Base-by-base conservation (phyloP, 768 basidiomycete species). In the Phlebiopsis gigantea region DNA sequence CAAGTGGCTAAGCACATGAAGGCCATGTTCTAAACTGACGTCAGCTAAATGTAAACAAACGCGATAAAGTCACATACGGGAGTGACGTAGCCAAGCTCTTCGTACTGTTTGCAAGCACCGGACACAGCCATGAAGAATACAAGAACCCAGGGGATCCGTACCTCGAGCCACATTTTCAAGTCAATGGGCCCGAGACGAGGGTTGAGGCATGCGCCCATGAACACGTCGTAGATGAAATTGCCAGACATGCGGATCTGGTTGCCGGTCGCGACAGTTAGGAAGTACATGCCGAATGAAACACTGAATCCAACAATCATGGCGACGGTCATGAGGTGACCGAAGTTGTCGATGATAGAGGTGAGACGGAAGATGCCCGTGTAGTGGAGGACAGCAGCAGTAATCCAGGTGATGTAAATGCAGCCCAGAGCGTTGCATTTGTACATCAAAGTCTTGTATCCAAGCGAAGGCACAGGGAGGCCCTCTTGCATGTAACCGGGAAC, bases 111-210 rank as follows among this genome's bases (percentile, higher is more conserved):
- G 75, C 90, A 90, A 22, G 86, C 90, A 47, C 93, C 96, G 24
- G 90, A 94, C 31, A 98, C 83, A 4, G 94, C 82, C 62, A 98
- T 78, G 73, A 93, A 88, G 77, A 98, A 98, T 17, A 97, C 86
- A 53, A 97, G 84, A 41, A 95, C 87, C 97, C 97, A 99, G 4
- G 95, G 93, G 62, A 99, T 89, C 49, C 97, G 85, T 57, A 98
- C 92, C 67, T 97, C 94, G 4, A 91, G 91, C 87, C 93, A 99
- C 95, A 98, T 98, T 74, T 99, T 99, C 66, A 99, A 75, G 72
- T 98, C 96, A 60, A 99, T 81, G 19, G 80, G 77, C 6, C 93
- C 93, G 59, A 99, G 79, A 57, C 96, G 85, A 6, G 97, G 97
- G 74, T 98, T 99, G 61, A 99, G 77, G 52, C 81, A 81, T 41